Evolutionary conservation across 345 rosid genomes (phyloP).

Genomic region (Brassica incana): DNA sequence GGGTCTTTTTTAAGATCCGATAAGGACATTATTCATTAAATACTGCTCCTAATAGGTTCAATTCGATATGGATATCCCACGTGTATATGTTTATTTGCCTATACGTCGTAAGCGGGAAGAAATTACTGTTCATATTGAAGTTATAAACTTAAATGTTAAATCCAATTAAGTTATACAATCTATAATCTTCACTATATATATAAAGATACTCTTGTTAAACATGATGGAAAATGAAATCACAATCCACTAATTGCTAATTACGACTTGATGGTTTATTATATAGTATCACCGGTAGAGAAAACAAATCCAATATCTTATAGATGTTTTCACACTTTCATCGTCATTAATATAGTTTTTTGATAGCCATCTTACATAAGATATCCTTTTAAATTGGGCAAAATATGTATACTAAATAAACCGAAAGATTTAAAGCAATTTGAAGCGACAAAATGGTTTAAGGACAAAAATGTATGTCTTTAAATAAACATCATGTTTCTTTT

Average conservation of each 20-base stretch:
- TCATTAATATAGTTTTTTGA: neutral
- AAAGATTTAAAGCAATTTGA: slow-evolving; percentile 10
- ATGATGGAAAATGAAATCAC: neutral
- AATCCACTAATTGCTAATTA: neutral
- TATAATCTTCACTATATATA: neutral
- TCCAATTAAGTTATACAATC: neutral
- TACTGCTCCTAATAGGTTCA: neutral
- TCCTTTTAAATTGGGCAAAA: neutral
- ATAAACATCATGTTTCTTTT: slow-evolving; percentile 23
- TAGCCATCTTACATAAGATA: slow-evolving; percentile 11
- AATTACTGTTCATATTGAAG: neutral
- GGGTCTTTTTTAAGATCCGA: neutral
- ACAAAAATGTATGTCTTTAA: slow-evolving; percentile 37
- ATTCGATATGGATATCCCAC: slow-evolving; percentile 7
- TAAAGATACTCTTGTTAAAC: neutral
- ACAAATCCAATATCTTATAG: slow-evolving; percentile 18
- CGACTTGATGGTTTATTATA: slow-evolving; percentile 1
- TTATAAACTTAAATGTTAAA: neutral
- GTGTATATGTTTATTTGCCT: slow-evolving; percentile 13
- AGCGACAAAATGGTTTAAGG: slow-evolving; percentile 23
- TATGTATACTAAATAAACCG: neutral
- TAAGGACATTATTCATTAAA: neutral
- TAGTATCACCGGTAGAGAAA: slow-evolving; percentile 3
- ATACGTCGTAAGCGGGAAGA: neutral
- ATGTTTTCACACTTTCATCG: slow-evolving; percentile 25